Evolutionary conservation across 805 yeast species (phyloP).

Genomic region (Cyberlindnera meyerae): DNA sequence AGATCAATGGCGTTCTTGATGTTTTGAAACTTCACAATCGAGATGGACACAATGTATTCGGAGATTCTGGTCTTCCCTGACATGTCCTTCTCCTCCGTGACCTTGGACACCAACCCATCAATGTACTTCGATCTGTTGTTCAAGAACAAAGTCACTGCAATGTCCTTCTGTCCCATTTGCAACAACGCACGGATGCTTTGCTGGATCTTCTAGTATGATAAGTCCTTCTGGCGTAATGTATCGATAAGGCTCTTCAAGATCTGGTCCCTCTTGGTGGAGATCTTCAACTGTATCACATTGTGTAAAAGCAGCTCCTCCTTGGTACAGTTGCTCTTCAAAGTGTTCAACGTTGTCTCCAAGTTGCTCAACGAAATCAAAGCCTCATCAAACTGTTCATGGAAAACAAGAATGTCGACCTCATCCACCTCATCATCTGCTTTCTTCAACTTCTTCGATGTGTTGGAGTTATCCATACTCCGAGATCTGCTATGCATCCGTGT

Average conservation of each 20-base stretch:
- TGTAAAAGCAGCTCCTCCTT: slow-evolving; percentile 27
- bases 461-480: slow-evolving; percentile 43
- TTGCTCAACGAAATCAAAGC: slow-evolving; percentile 33
- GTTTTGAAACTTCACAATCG: slow-evolving; percentile 57
- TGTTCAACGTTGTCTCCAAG: slow-evolving; percentile 29
- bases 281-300: slow-evolving; percentile 31
- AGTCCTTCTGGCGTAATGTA: slow-evolving; percentile 26
- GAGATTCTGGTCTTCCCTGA: slow-evolving; percentile 44
- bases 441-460: slow-evolving; percentile 41
- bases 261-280: slow-evolving; percentile 28
- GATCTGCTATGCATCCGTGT: slow-evolving; percentile 59
- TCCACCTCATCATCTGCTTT: slow-evolving; percentile 58
- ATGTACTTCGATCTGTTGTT: slow-evolving; percentile 44
- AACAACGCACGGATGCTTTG: slow-evolving; percentile 29
- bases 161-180: slow-evolving; percentile 39
- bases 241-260: slow-evolving; percentile 32
- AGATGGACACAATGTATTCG: slow-evolving; percentile 52
- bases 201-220: slow-evolving; percentile 26
- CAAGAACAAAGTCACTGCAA: slow-evolving; percentile 46
- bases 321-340: slow-evolving; percentile 14
- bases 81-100: slow-evolving; percentile 39
- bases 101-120: slow-evolving; percentile 40
- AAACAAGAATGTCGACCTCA: slow-evolving; percentile 62
- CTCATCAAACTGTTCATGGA: slow-evolving; percentile 49
- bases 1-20: slow-evolving; percentile 53